Evolutionary conservation across 2,329 filamentous ascomycete species (phyloP), one percentile per base, ranked within the genome.

Genomic region (Ophiocordyceps robertsii): DNA sequence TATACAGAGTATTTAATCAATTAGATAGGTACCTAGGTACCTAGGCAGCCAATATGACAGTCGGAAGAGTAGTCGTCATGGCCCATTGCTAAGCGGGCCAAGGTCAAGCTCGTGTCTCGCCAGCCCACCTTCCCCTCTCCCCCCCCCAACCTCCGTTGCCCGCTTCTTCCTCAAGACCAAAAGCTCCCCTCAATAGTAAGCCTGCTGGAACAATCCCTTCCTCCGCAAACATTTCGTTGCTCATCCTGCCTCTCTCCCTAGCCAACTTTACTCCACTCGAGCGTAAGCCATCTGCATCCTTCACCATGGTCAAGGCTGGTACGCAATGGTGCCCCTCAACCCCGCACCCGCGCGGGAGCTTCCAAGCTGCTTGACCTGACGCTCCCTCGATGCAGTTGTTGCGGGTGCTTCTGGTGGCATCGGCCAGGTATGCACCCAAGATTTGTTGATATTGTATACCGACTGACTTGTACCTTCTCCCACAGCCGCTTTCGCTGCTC

Each of bases 371-470:
- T 27, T 21, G 12, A 30, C 17, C 24, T 36, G 29, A 27, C 40
- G 41, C 44, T 50, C 29, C 37, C n/a, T 40, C 8, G 42, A 44
- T 44, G 37, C 46, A 81, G 75, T 80, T 62, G 90, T 98, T 72
- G 88, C 92, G 69, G 92, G 92, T 69, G 92, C 90, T 63, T 82
- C 90, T 66, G 92, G 92, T 70, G 92, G 92, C 72, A 98, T 98
- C 80, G 92, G 90, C 67, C 90, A 95, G 81, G 89, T 93, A 63
- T 57, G 70, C 2, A 10, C 10, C 6, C 6, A n/a, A 17, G 9
- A 36, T 3, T 27, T 17, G 33, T 14, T 10, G 33, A 10, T 4
- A 14, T 17, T 4, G 16, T 19, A 19, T 10, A 16, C 33, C 17
- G 36, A 44, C 53, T 56, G 45, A 56, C 45, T 45, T 48, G 40